Percentiles rank a stretch among this genome's conserved stretches.
phyloP scores from a whole-genome alignment of 352 stramenopile species.

The Globisporangium cystogenes region DNA sequence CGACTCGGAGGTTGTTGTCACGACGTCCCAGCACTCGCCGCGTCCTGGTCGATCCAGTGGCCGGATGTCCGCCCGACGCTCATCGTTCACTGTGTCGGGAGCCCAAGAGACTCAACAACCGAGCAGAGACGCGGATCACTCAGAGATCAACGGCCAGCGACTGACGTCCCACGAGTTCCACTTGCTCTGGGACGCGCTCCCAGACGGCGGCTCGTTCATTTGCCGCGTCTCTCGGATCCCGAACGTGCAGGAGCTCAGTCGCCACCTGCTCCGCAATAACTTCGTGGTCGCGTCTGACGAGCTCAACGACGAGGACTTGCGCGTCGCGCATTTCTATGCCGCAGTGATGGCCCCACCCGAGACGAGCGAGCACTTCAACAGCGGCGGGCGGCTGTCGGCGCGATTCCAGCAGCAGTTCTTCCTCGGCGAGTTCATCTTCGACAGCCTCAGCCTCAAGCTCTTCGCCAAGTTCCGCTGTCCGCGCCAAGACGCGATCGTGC shows the following conservation, averaged over 20 bases:
- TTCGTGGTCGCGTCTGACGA: slow-evolving; percentile 53
- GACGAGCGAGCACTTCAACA: not conserved
- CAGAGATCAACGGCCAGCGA: slow-evolving; percentile 3
- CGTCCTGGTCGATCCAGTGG: not conserved
- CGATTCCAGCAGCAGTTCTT: slow-evolving; percentile 28
- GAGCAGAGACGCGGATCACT: not conserved
- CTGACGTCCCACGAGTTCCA: slow-evolving; percentile 34
- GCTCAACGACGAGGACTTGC: slow-evolving; percentile 26
- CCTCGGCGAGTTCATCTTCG: slow-evolving; percentile 63
- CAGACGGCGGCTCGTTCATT: slow-evolving; percentile 51
- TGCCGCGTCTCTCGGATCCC: slow-evolving; percentile 60
- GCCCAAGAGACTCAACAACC: not conserved
- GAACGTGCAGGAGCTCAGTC: slow-evolving; percentile 20
- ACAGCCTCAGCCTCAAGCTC: slow-evolving; percentile 64
- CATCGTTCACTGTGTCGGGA: not conserved
- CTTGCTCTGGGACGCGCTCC: slow-evolving; percentile 41
- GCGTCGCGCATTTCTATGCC: slow-evolving; percentile 56
- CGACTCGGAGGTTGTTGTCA: slow-evolving; percentile 32
- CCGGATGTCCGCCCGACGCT: slow-evolving; percentile 3
- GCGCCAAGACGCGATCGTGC: slow-evolving; percentile 46
- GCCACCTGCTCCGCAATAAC: slow-evolving; percentile 40
- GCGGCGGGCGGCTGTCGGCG: not conserved
- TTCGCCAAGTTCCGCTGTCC: slow-evolving; percentile 54
- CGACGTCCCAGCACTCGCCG: slow-evolving; percentile 5
- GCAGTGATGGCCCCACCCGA: slow-evolving; percentile 7